Evolutionary conservation across 805 yeast species (phyloP), one percentile per base, ranked within the genome.

Genomic region (Ogataea populi-albae): DNA sequence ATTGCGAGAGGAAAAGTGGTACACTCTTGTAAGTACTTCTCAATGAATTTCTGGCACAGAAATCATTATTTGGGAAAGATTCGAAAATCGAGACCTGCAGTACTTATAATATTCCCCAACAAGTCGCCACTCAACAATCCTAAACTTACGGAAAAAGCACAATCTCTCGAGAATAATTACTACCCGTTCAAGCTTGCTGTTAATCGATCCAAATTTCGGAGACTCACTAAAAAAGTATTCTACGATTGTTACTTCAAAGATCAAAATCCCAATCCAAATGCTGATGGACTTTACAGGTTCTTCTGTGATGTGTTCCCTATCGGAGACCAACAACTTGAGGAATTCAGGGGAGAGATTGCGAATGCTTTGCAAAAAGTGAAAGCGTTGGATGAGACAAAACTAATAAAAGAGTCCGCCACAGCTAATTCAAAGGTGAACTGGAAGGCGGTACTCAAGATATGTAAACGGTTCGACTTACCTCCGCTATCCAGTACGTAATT

Each of bases 71-170:
- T 56, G 15, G 55, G 57, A 1, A 43, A 40, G 27, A 46, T 53
- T 4, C 35, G 65, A n/a, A 62, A 62, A 31, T 55, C 65, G 0
- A 49, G 41, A 16, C 68, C 68, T 1, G 61, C 57, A 0, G 10
- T 59, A 1, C 22, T 53, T 25, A 29, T 58, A 6, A 16, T 36
- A 17, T 12, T 17, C 8, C 18, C 38, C 9, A 32, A 37, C 15
- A 28, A 12, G 21, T 10, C 31, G 65, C 64, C 41, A 3, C 45
- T 55, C 34, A 56, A 56, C 28, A 32, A 23, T 3, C 39, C 30
- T 6, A 38, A 34, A 1, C 25, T 50, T 3, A 23, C 30, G 11
- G 39, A 32, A 1, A 28, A 32, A 1, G 4, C 14, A 6, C 7
- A 14, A 15, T 20, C 31, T n/a, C 15, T 18, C 16, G 12, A 15